Conservation (phyloP, 1,139 yeast genomes). For the Sugiyamaella castrensis region DNA sequence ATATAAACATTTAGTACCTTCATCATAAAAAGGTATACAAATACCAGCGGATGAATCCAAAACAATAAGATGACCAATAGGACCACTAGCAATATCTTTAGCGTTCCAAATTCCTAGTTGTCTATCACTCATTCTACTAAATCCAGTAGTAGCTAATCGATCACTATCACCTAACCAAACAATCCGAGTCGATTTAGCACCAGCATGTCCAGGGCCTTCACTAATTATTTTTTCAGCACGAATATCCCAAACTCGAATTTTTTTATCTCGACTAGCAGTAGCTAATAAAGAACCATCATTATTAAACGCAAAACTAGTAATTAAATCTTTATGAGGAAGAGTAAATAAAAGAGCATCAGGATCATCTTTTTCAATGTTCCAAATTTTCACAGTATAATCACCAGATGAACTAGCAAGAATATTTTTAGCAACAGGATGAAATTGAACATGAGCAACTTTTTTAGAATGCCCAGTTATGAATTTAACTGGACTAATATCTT, state of each 20-base stretch:
- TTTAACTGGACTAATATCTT: constrained; percentile 68
- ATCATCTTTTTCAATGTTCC: constrained; percentile 81
- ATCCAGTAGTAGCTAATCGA: constrained; percentile 91
- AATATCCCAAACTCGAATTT: constrained; percentile 86
- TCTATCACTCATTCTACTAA: constrained; percentile 87
- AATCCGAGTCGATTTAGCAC: constrained; percentile 86
- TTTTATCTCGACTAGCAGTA: constrained; percentile 90
- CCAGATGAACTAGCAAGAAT: constrained; percentile 86
- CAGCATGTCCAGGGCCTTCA: constrained; percentile 88
- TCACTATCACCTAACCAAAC: constrained; percentile 87
- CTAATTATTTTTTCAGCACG: constrained; percentile 67
- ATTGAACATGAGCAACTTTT: constrained; percentile 90
- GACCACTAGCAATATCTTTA: constrained; percentile 67
- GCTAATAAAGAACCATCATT: constrained; percentile 84
- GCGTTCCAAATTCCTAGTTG: constrained; percentile 94
- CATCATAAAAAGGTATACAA: constrained; percentile 85
- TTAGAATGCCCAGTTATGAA: constrained; percentile 80
- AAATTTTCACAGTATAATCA: constrained; percentile 85
- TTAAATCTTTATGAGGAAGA: constrained; percentile 81
- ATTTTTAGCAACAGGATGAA: constrained; percentile 84
- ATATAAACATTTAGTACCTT: constrained; percentile 72
- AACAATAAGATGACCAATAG: constrained; percentile 81
- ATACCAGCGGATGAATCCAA: constrained; percentile 93
- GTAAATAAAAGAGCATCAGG: constrained; percentile 65
- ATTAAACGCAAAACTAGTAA: constrained; percentile 86